Percentiles rank a stretch among this genome's conserved stretches.
Evolutionary conservation across 371 early-diverging fungal species (phyloP).

Genomic region (Rhizopus microsporus): DNA sequence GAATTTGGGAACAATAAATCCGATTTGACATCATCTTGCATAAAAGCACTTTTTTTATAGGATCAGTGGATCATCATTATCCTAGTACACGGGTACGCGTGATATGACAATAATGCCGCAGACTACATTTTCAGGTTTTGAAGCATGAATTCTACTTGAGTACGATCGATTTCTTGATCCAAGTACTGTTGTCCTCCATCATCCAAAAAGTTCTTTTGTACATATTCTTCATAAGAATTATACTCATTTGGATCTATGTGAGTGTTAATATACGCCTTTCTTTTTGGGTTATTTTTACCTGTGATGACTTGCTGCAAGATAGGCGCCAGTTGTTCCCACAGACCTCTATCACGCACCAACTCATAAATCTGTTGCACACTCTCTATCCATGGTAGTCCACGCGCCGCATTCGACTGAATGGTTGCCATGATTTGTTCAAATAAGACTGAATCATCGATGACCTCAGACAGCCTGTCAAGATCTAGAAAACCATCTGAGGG

Average conservation of each 20-base stretch:
- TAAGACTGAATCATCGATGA: constrained; percentile 9
- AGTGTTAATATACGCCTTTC: neutral
- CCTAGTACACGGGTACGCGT: no score
- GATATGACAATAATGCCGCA: neutral
- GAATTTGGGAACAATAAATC: no score
- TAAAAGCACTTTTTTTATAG: no score
- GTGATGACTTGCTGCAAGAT: constrained; percentile 18
- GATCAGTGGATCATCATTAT: no score
- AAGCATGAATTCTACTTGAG: constrained; percentile 36
- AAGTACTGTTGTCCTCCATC: constrained; percentile 35
- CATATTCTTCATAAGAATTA: constrained; percentile 37
- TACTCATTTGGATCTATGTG: constrained; percentile 22
- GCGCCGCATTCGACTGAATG: constrained; percentile 18
- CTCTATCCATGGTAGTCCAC: constrained; percentile 13
- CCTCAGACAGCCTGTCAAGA: constrained; percentile 17
- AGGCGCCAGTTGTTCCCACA: constrained; percentile 21
- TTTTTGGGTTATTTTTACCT: constrained; percentile 5
- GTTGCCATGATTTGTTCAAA: constrained; percentile 29
- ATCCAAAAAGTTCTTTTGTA: constrained; percentile 39
- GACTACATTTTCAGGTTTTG: constrained; percentile 30
- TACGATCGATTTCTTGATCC: constrained; percentile 37
- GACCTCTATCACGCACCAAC: constrained; percentile 4
- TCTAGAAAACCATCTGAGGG: constrained; percentile 16
- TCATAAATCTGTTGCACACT: constrained; percentile 21
- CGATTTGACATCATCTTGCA: no score